phyloP scores from a whole-genome alignment of 2,329 filamentous ascomycete genomes.

The Cercospora sojina region DNA sequence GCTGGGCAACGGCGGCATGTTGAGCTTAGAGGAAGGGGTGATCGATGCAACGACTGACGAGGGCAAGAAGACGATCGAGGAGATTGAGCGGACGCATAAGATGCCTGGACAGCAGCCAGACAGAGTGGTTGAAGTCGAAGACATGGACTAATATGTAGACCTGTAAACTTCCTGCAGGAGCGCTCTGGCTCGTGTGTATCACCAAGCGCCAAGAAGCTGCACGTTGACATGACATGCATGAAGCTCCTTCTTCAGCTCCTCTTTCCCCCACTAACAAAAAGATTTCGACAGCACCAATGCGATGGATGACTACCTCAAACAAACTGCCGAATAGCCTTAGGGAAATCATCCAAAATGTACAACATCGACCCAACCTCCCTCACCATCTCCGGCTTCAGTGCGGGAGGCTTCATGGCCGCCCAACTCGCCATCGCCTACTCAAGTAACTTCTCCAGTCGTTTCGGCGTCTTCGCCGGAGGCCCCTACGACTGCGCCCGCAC shows the following conservation, averaged over 20 bases:
- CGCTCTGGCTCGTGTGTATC: not conserved
- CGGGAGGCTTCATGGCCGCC: conserved; percentile 19
- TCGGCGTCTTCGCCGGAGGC: conserved; percentile 16
- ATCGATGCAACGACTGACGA: conserved; percentile 72
- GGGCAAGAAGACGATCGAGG: conserved; percentile 39
- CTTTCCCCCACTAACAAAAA: not conserved
- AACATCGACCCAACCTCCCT: conserved; percentile 12
- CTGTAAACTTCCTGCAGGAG: not conserved
- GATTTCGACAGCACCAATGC: not conserved
- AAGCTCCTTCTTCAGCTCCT: not conserved
- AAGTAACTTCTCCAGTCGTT: conserved; percentile 1
- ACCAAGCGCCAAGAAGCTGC: not conserved
- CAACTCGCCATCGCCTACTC: conserved; percentile 20
- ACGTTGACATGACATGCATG: not conserved
- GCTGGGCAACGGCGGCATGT: conserved; percentile 78
- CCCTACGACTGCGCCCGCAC: conserved; percentile 19
- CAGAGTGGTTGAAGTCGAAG: conserved; percentile 45
- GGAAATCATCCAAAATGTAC: conserved; percentile 2
- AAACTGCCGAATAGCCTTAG: not conserved
- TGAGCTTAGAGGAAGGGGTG: conserved; percentile 88
- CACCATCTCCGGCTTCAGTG: conserved; percentile 20
- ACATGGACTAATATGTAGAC: conserved; percentile 33
- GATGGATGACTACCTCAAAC: not conserved
- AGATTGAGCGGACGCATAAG: conserved; percentile 69
- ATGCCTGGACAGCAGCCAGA: conserved; percentile 61